Conservation (phyloP, 1,139 yeast genomes). For the Geotrichum phurueaensis region DNA sequence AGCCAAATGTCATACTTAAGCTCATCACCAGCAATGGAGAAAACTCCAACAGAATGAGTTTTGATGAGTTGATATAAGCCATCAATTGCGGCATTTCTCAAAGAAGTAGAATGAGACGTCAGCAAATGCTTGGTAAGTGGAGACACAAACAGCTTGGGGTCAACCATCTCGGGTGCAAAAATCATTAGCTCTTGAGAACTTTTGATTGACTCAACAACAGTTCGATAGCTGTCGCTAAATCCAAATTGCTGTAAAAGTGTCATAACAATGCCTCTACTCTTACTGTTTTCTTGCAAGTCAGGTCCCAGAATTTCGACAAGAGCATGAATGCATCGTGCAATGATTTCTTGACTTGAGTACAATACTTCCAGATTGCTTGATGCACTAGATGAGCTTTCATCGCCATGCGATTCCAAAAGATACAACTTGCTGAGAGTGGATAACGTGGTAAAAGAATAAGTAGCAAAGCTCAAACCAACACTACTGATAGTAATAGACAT, state of each 20-base stretch:
- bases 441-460: constrained; percentile 43
- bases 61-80: constrained; percentile 36
- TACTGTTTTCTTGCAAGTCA: constrained; percentile 36
- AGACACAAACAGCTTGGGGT: constrained; percentile 26
- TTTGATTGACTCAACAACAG: constrained; percentile 29
- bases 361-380: constrained; percentile 46
- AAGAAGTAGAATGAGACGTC: constrained; percentile 19
- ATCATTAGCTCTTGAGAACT: constrained; percentile 30
- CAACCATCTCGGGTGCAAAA: constrained; percentile 32
- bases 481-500: constrained; percentile 50
- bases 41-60: constrained; percentile 31
- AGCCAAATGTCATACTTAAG: constrained; percentile 37
- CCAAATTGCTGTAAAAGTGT: constrained; percentile 33
- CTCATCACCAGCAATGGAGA: constrained; percentile 30
- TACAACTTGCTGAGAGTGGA: constrained; percentile 44
- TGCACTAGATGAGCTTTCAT: constrained; percentile 40
- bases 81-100: constrained; percentile 35
- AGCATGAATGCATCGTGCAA: constrained; percentile 41
- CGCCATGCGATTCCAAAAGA: constrained; percentile 52
- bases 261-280: constrained; percentile 23
- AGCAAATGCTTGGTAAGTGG: constrained; percentile 30
- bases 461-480: constrained; percentile 47
- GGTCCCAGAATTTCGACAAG: constrained; percentile 49
- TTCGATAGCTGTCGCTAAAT: constrained; percentile 27
- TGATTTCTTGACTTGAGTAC: constrained; percentile 38